Base-by-base conservation (phyloP, 768 basidiomycete species). In the Rhodotorula taiwanensis region DNA sequence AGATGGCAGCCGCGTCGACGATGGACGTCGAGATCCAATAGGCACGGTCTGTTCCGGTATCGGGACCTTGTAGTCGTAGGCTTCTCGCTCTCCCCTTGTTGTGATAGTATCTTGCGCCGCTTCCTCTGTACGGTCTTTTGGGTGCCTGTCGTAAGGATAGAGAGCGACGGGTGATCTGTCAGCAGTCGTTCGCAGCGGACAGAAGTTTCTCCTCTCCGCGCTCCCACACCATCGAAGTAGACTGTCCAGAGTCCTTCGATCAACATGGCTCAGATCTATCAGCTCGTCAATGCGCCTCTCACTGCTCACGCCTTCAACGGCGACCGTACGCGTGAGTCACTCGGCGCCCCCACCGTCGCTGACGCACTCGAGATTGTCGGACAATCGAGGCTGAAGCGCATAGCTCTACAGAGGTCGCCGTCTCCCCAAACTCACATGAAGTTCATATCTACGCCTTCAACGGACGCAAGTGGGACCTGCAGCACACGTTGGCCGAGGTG, bases 241-340 rank as follows among this genome's bases (percentile, higher is more conserved):
- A 58, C 56, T 58, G 56, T 10, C 48, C 56, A 58, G 56, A 58
- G 56, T 58, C 56, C 56, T 49, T 43, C 33, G 34, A 39, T 34
- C 4, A 9, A 41, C n/a, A 58, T 58, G 56, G 27, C 56, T 20
- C 34, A 41, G 3, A 53, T 58, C 60, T 51, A 45, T 43, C 62
- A 62, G 36, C 55, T 70, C 47, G 33, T 55, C 31, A 52, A 54
- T 72, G 82, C 82, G 0, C 90, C 93, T 34, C 82, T 99, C 54
- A 91, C 89, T 5, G 85, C 85, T 45, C 90, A 95, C 76, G 82
- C 89, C 3, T 98, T 98, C 82, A 93, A 84, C 72, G 85, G 84
- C 28, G 89, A 94, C 75, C 84, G 89, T 69, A 81, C 79, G 65
- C 87, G 94, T 97, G 71, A 77, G 89, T 82, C 33, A n/a, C n/a